Percentiles rank a stretch among this genome's conserved stretches.
Evolutionary conservation across 2,329 filamentous ascomycete species (phyloP).

Genomic region (Verruconis gallopava): DNA sequence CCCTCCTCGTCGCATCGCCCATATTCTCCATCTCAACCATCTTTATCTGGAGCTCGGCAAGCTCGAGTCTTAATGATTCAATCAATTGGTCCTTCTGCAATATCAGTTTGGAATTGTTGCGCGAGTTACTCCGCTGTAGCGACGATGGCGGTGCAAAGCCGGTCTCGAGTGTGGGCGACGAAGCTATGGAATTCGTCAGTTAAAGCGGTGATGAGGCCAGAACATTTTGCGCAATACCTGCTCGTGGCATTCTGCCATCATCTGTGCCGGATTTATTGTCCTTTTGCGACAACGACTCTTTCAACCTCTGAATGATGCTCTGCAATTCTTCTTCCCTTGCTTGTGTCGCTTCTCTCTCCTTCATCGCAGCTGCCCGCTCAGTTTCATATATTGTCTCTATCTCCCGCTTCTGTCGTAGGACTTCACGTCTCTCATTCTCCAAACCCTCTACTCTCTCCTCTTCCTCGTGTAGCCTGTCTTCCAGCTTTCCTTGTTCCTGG

Average conservation of each 20-base stretch:
- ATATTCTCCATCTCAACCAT: conserved; percentile 87
- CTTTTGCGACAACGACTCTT: conserved; percentile 74
- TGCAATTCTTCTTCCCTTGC: conserved; percentile 85
- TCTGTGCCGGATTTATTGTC: conserved; percentile 41
- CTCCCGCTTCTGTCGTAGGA: conserved; percentile 71
- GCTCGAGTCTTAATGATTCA: conserved; percentile 77
- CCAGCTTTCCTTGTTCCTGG: conserved; percentile 70
- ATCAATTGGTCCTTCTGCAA: conserved; percentile 96
- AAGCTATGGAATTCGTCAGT: conserved; percentile 13
- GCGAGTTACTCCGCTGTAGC: conserved; percentile 74
- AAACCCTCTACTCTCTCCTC: conserved; percentile 73
- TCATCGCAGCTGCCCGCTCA: conserved; percentile 73
- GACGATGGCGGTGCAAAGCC: conserved; percentile 78
- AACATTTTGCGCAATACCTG: conserved; percentile 37
- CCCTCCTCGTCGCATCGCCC: conserved; percentile 55
- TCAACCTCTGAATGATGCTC: conserved; percentile 76
- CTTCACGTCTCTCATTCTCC: conserved; percentile 73
- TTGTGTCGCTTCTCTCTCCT: conserved; percentile 81
- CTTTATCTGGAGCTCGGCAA: conserved; percentile 92
- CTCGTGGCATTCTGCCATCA: conserved; percentile 37
- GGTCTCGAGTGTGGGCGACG: conserved; percentile 56
- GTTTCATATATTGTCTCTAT: conserved; percentile 87
- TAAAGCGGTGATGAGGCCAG: conserved; percentile 14
- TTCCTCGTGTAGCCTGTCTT: conserved; percentile 76
- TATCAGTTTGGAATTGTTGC: conserved; percentile 78